Base-by-base conservation (phyloP, 805 yeast species). In the Ogataea trehaloabstinens region DNA sequence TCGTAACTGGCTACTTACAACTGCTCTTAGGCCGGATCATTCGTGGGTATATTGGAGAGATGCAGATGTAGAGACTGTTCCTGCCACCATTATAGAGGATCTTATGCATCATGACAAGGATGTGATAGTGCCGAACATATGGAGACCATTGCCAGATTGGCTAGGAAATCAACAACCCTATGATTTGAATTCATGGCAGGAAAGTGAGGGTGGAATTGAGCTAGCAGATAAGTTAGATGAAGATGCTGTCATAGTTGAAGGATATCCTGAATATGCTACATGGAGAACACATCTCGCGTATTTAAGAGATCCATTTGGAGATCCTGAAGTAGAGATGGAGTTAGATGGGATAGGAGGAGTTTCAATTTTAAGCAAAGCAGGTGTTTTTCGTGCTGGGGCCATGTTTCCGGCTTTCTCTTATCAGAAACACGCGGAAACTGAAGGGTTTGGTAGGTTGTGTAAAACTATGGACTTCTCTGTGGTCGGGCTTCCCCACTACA, bases 261-360 rank as follows among this genome's bases (percentile, higher is more conserved):
- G 98, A 7, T 88, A 88, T 61, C 87, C 87, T 8, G 98, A 90
- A 64, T 90, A 88, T 62, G 95, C 95, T 30, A 90, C 98, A 3
- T 90, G 97, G 96, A 76, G 98, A 64, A 91, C 96, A 2, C 97
- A 90, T 64, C 71, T 90, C 50, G 97, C 96, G 0, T 90, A 90
- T 58, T 73, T 90, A 59, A 73, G 97, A 51, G 96, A 89, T 54
- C 95, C 95, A 2, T 78, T 82, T 55, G 98, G 97, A 19, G 93
- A 88, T 63, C 89, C 90, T 6, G 90, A 85, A 56, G 93, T 82
- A 37, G 95, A 87, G 53, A 83, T 89, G 84, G 95, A 86, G 46
- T 70, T 90, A 45, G 97, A 90, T 62, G 98, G 98, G 34, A 87
- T 90, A 53, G 98, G 98, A 17, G 98, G 97, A 52, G 98, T 90